Base-by-base conservation (phyloP, 306 rosid genomes). In the Arachis hypogaea region DNA sequence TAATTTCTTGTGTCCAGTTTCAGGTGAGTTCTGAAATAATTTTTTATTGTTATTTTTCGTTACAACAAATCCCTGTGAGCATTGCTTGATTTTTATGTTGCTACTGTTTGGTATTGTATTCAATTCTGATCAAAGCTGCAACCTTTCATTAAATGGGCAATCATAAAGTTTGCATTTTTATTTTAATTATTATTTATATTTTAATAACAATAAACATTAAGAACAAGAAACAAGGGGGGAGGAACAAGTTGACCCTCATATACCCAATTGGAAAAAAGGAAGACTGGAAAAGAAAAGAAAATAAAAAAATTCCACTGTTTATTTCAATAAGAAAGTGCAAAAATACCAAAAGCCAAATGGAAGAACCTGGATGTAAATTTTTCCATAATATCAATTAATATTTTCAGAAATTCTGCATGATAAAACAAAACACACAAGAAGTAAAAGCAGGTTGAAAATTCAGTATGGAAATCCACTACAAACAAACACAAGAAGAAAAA, bases 21-120 rank as follows among this genome's bases (percentile, higher is more conserved):
- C 74, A 73, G 88, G 89, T 88, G 69, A 16, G 65, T 71, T 41
- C 38, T 33, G 7, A 42, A 73, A 16, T 67, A 74, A 73, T 0
- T 33, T 33, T 22, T 33, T 33, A 33, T 33, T 33, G 38, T 73
- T 66, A 5, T 68, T 54, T 30, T 62, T 18, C 7, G 6, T 7
- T 72, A 36, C 4, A 54, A 2, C 73, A 1, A 36, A 29, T 18
- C 68, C 57, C 61, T 69, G 50, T 42, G 60, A 55, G 75, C 92
- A 80, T 84, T 78, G 86, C 18, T 69, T 41, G 73, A 33, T 59
- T 81, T 71, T 63, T 41, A 11, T 51, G 4, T 11, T 11, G 5
- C 10, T 52, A 1, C 16, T 52, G 5, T 52, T 52, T n/a, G 58
- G 42, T 5, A 2, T 14, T 60, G 42, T 5, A 2, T 33, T 60